Evolutionary conservation across 352 stramenopile genomes (phyloP).

Genomic region (Pythium chondricola): DNA sequence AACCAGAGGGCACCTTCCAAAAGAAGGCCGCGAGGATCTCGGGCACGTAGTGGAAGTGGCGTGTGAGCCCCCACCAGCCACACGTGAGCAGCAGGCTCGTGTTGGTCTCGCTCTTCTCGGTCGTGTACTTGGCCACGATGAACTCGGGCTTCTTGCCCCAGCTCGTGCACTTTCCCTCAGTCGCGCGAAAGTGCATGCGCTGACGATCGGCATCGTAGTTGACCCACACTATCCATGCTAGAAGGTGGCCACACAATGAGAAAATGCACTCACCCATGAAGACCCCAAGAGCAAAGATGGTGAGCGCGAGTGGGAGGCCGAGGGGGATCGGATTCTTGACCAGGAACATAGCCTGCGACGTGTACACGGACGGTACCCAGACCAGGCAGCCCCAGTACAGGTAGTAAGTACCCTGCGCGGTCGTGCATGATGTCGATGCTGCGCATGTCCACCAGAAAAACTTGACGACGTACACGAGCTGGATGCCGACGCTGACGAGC

Average conservation of each 20-base stretch:
- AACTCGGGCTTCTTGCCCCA: constrained; percentile 90
- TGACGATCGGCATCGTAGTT: constrained; percentile 96
- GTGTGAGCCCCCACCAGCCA: constrained; percentile 92
- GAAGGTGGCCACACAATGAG: not conserved
- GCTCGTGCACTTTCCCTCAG: constrained; percentile 81
- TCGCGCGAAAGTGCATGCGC: constrained; percentile 88
- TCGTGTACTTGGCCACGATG: constrained; percentile 92
- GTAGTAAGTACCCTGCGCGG: constrained; percentile 93
- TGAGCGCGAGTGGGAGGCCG: constrained; percentile 27
- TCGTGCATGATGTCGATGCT: constrained; percentile 97
- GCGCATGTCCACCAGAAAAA: constrained; percentile 98
- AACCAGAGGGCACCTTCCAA: constrained; percentile 66
- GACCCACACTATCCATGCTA: constrained; percentile 54
- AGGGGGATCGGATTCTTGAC: constrained; percentile 85
- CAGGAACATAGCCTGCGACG: constrained; percentile 91
- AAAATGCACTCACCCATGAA: constrained; percentile 50
- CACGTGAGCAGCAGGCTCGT: constrained; percentile 88
- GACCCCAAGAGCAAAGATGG: constrained; percentile 69
- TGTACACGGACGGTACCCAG: constrained; percentile 96
- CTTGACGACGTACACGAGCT: constrained; percentile 95
- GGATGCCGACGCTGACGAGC: constrained; percentile 77
- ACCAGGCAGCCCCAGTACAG: constrained; percentile 97
- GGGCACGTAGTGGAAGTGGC: constrained; percentile 95
- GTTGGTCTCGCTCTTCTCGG: constrained; percentile 81
- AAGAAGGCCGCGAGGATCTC: constrained; percentile 85